phyloP scores from a whole-genome alignment of 208 protist species.

The Wallacemonas collosoma region DNA sequence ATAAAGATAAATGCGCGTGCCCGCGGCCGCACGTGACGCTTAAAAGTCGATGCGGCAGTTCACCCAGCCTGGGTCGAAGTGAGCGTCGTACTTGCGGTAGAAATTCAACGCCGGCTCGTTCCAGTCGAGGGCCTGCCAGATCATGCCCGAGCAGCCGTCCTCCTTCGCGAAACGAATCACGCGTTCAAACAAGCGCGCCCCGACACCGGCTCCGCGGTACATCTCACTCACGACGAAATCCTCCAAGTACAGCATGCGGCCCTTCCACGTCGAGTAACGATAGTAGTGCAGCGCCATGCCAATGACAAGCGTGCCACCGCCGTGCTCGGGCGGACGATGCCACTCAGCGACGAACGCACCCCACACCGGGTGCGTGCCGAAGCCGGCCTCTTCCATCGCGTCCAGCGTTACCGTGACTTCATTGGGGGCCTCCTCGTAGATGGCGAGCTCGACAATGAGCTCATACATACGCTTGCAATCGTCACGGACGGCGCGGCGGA shows the following conservation, averaged over 20 bases:
- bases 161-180: constrained; percentile 46
- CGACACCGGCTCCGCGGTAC: constrained; percentile 34
- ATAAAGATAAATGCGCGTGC: neutral
- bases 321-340: constrained; percentile 8
- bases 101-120: constrained; percentile 51
- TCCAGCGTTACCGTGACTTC: constrained; percentile 35
- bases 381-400: constrained; percentile 42
- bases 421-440: constrained; percentile 40
- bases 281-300: constrained; percentile 60
- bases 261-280: constrained; percentile 60
- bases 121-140: constrained; percentile 65
- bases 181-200: constrained; percentile 43
- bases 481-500: constrained; percentile 31
- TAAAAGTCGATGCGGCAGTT: constrained; percentile 56
- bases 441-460: constrained; percentile 48
- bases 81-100: constrained; percentile 45
- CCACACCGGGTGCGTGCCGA: constrained; percentile 37
- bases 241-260: constrained; percentile 55
- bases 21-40: no score
- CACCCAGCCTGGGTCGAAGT: constrained; percentile 47
- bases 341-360: constrained; percentile 48
- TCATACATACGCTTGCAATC: constrained; percentile 37
- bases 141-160: constrained; percentile 43
- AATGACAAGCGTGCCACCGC: constrained; percentile 25
- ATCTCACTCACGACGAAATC: constrained; percentile 50